A percentile compares a stretch with the other conserved stretches of the same genome.
phyloP scores from a whole-genome alignment of 345 rosid genomes.

The Populus tremula region DNA sequence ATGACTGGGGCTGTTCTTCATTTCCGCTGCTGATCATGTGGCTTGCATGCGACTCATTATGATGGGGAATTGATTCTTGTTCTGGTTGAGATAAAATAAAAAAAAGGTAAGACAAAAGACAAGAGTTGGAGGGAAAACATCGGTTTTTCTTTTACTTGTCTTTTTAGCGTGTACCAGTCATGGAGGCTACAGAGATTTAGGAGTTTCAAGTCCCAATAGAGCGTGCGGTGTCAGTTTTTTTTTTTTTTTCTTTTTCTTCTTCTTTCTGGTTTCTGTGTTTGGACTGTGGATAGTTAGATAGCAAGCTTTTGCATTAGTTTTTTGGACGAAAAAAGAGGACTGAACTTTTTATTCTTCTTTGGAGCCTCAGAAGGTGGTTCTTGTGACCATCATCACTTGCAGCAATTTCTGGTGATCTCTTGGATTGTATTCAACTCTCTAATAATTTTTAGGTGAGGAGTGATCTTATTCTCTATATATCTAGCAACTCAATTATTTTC shows the following conservation, averaged over 20 bases:
- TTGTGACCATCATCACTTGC: constrained; percentile 2
- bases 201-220: constrained; percentile 21
- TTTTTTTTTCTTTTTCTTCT: background rate
- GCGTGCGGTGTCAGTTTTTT: background rate
- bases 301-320: background rate
- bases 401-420: background rate
- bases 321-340: background rate
- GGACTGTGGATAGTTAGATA: background rate
- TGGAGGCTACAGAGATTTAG: constrained; percentile 48
- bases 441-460: constrained; percentile 25
- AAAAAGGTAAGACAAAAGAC: constrained; percentile 2
- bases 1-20: constrained; percentile 13
- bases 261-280: background rate
- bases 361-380: background rate
- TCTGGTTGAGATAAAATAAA: constrained; percentile 9
- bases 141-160: background rate
- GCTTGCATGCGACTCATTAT: constrained; percentile 9
- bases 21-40: constrained; percentile 18
- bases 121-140: background rate
- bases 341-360: background rate
- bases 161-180: constrained; percentile 15
- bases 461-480: background rate
- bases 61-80: constrained; percentile 20
- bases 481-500: background rate
- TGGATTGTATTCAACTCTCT: background rate